Conservation (phyloP, 2,329 filamentous ascomycete genomes). For the Blumeriella jaapii region DNA sequence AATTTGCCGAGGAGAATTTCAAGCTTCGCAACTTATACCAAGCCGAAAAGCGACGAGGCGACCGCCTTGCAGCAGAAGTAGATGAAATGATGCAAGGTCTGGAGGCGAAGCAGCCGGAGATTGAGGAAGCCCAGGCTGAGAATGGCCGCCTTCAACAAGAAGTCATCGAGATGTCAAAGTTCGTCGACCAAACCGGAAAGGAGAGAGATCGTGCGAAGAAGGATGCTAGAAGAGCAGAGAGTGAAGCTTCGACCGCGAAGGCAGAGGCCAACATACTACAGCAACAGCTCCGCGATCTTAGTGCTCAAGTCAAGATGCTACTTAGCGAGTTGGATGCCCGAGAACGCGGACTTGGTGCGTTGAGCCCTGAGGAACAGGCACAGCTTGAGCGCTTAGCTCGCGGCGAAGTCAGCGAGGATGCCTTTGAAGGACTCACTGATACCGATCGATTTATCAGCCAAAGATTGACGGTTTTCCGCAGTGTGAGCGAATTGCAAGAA, state of each 20-base stretch:
- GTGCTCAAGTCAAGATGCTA: constrained; percentile 81
- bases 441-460: constrained; percentile 84
- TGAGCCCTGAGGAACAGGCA: constrained; percentile 59
- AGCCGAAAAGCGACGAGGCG: constrained; percentile 60
- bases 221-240: constrained; percentile 66
- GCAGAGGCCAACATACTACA: constrained; percentile 69
- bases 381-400: constrained; percentile 69
- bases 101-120: constrained; percentile 76
- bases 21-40: constrained; percentile 62
- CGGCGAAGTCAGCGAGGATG: constrained; percentile 61
- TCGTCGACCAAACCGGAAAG: constrained; percentile 71
- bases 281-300: constrained; percentile 79
- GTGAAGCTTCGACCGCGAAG: constrained; percentile 50
- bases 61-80: constrained; percentile 63
- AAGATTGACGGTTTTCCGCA: constrained; percentile 80
- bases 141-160: constrained; percentile 70
- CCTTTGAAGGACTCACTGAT: constrained; percentile 63
- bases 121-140: constrained; percentile 75
- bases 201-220: constrained; percentile 72
- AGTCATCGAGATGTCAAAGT: constrained; percentile 71
- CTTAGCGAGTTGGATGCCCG: constrained; percentile 76
- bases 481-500: constrained; percentile 71
- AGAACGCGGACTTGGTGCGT: constrained; percentile 64
- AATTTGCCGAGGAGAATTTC: constrained; percentile 53
- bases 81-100: constrained; percentile 79